These are phyloP conservation scores for Clonostachys rhizophaga DNA, from an alignment of 2,329 filamentous ascomycete species.

Conservation along the genomic window DNA sequence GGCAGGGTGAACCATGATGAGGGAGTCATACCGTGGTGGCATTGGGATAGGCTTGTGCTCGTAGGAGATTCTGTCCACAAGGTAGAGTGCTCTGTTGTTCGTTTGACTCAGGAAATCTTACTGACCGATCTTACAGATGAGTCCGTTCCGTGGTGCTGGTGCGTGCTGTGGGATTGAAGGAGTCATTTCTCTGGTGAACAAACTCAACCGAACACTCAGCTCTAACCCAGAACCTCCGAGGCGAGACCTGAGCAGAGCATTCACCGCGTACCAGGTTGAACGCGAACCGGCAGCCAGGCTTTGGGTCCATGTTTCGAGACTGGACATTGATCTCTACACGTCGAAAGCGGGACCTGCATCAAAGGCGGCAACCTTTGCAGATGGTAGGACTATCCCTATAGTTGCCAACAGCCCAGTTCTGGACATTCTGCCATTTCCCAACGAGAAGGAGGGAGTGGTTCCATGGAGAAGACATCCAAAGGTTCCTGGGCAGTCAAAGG, in stretches of 20 bases:
- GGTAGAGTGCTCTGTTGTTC: neutral
- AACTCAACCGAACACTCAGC: neutral
- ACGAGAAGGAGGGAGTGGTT: neutral
- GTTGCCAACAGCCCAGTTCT: neutral
- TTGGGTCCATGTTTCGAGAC: neutral
- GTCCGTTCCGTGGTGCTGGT: neutral
- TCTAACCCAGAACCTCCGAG: neutral
- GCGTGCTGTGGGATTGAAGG: neutral
- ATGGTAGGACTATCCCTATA: neutral
- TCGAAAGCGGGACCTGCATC: neutral
- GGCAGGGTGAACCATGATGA: neutral
- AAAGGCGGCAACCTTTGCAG: neutral
- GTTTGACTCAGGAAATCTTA: neutral
- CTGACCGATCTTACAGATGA: neutral
- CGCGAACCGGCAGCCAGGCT: neutral
- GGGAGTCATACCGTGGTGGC: neutral
- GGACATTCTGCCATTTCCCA: neutral
- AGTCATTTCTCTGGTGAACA: neutral
- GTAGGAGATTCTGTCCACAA: constrained; percentile 1
- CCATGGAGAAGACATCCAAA: neutral
- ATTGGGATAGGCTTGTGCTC: neutral
- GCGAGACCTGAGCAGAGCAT: neutral
- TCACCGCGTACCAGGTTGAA: neutral
- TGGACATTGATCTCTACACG: neutral
- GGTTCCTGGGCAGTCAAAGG: neutral